Evolutionary conservation across 1,139 yeast genomes (phyloP), one percentile per base, ranked within the genome.

Genomic region (Debaryomyces sp.): DNA sequence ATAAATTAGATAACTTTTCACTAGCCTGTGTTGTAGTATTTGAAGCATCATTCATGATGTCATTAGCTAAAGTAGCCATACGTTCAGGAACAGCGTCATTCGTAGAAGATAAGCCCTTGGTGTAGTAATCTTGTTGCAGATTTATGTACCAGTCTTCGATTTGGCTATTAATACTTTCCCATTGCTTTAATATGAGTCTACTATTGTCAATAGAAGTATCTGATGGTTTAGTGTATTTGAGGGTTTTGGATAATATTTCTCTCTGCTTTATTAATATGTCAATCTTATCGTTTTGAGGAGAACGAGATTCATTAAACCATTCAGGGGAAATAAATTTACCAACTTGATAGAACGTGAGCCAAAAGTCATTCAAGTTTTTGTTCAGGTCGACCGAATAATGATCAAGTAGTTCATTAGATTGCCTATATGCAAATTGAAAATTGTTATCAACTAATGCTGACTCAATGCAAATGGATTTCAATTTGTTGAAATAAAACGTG

Each of bases 291-390:
- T 55, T 53, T 24, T 55, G 54, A 17, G 57, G 51, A 1, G 57
- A 50, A 17, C 51, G 57, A 0, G 66, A 59, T 6, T 66, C 63
- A 29, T 56, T 63, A 46, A 67, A 70, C 84, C 84, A 80, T 5
- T 64, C 65, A 0, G 84, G 82, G 2, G 83, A 73, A 10, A 76
- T 64, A 55, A 63, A 82, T 56, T 80, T 80, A 2, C 86, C 85
- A 6, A 84, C 81, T 58, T 85, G 89, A 56, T 82, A 84, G 49
- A 84, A 78, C 0, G 85, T 77, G 41, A 79, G 68, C 89, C 91
- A 85, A 46, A 70, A 60, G n/a, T 71, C 71, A 42, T 68, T 64
- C 29, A 81, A 53, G 5, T 50, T 50, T 5, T 52, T 53, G 4
- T 53, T 45, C 5, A 48, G 50, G 4, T 47, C 46, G 6, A 51